A percentile compares a stretch with the other conserved stretches of the same genome.
Evolutionary conservation across 2,329 filamentous ascomycete species (phyloP).

Genomic region (Ustulina deusta): DNA sequence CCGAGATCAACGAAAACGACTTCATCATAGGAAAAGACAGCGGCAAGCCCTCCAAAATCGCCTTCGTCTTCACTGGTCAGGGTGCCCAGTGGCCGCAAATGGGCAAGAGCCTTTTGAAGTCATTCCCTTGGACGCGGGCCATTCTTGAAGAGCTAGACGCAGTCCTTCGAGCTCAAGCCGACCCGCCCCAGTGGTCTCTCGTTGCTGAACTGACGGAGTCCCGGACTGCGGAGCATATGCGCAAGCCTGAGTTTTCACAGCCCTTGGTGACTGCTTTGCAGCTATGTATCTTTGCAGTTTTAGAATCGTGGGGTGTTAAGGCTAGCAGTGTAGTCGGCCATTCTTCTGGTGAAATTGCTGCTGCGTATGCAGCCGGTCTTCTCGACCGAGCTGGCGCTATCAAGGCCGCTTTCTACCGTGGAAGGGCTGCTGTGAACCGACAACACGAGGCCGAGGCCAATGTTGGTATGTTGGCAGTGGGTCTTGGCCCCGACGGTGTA

Average conservation of each 20-base stretch:
- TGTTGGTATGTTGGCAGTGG: constrained; percentile 42
- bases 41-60: constrained; percentile 1
- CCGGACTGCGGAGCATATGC: constrained; percentile 29
- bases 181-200: constrained; percentile 43
- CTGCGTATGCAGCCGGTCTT: constrained; percentile 33
- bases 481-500: constrained; percentile 13
- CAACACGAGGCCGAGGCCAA: background rate
- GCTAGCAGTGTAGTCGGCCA: constrained; percentile 38
- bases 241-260: constrained; percentile 43
- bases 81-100: constrained; percentile 46
- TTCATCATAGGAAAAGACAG: constrained; percentile 17
- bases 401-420: constrained; percentile 38
- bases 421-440: constrained; percentile 18
- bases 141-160: constrained; percentile 38
- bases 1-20: background rate
- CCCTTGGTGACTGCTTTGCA: constrained; percentile 41
- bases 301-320: constrained; percentile 34
- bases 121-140: constrained; percentile 18
- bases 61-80: constrained; percentile 45
- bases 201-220: constrained; percentile 41
- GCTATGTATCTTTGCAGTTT: constrained; percentile 24
- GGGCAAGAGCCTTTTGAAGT: constrained; percentile 36
- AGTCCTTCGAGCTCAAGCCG: background rate
- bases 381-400: constrained; percentile 30
- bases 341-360: constrained; percentile 45